Evolutionary conservation across 495 filamentous ascomycete genomes (phyloP), one percentile per base, ranked within the genome.

Genomic region (Hyaloscypha hepaticicola): DNA sequence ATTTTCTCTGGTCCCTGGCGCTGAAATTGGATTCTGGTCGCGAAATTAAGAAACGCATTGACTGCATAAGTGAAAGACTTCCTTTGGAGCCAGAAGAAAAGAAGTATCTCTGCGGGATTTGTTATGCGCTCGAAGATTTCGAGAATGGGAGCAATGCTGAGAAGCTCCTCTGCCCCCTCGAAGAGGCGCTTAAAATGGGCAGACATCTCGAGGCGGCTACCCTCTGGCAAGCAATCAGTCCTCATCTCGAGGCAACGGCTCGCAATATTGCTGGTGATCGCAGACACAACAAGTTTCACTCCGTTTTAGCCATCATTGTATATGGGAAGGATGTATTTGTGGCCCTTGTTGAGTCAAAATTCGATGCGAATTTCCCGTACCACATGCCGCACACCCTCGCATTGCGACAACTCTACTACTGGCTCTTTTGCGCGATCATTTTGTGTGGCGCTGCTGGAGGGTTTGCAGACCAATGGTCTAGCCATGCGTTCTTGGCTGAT

Each of bases 281-380:
- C 19, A 5, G 8, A 26, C 50, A 53, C 50, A 53, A 53, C 50
- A 53, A 53, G 14, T 25, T 53, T 9, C 50, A 53, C 26, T 53
- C 50, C 6, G 22, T 28, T 16, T 26, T 53, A 5, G 50, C 50
- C 5, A 53, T 53, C 26, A 5, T 5, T 16, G 26, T 53, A 0
- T 53, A 53, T 26, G 50, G 50, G 14, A 53, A 53, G 4, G 50
- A 53, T 11, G 50, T 53, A 19, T 53, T 53, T 28, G 50, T 53
- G 7, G 50, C 50, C 6, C 16, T 53, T 3, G 7, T 53, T 12
- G 11, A 24, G 21, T 24, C 50, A 19, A 6, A 53, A 6, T 22
- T 25, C 5, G 50, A 53, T 25, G 19, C 5, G 5, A 53, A 7
- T 28, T 53, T 53, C 14, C 50, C 50, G 3, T 53, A 53, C 22